Percentiles rank a stretch among this genome's conserved stretches.
Evolutionary conservation across 2,329 filamentous ascomycete species (phyloP).

Genomic region (Periglandula ipomoeae): DNA sequence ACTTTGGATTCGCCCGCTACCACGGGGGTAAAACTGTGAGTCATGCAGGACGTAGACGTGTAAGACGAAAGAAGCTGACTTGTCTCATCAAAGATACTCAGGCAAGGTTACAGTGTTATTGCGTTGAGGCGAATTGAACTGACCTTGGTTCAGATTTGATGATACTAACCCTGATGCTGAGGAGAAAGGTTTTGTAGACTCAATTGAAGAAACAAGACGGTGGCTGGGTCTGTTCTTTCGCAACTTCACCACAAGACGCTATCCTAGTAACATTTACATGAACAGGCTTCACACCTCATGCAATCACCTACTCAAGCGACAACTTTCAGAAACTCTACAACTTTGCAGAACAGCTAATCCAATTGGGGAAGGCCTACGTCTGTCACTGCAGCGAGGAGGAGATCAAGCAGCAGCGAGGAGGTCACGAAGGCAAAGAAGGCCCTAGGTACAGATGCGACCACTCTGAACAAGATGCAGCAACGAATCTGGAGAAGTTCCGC

Average conservation of each 20-base stretch:
- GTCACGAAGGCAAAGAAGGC: too few species aligned
- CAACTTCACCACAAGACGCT: too few species aligned
- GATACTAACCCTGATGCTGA: slow-evolving; percentile 95
- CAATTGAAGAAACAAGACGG: too few species aligned
- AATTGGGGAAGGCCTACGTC: slow-evolving; percentile 61
- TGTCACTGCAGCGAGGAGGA: slow-evolving; percentile 78
- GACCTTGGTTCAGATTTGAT: slow-evolving; percentile 68
- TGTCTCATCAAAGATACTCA: too few species aligned
- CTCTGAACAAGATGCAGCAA: slow-evolving; percentile 62
- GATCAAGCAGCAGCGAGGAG: slow-evolving; percentile 56
- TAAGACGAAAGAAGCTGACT: too few species aligned
- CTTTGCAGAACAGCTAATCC: slow-evolving; percentile 72
- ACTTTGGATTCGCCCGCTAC: slow-evolving; percentile 86
- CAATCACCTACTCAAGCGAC: slow-evolving; percentile 76
- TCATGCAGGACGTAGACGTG: too few species aligned
- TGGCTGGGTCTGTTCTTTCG: slow-evolving; percentile 64
- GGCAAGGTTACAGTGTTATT: too few species aligned
- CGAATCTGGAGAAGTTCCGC: slow-evolving; percentile 74
- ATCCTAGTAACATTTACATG: too few species aligned
- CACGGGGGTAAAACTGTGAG: slow-evolving; percentile 61
- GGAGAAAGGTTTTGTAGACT: slow-evolving; percentile 78
- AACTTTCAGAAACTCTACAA: slow-evolving; percentile 79
- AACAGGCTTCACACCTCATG: slow-evolving; percentile 35
- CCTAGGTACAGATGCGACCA: slow-evolving; percentile 74
- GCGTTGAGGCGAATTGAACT: too few species aligned